phyloP scores from a whole-genome alignment of 2,329 filamentous ascomycete species.

The Fusarium anthophilum region DNA sequence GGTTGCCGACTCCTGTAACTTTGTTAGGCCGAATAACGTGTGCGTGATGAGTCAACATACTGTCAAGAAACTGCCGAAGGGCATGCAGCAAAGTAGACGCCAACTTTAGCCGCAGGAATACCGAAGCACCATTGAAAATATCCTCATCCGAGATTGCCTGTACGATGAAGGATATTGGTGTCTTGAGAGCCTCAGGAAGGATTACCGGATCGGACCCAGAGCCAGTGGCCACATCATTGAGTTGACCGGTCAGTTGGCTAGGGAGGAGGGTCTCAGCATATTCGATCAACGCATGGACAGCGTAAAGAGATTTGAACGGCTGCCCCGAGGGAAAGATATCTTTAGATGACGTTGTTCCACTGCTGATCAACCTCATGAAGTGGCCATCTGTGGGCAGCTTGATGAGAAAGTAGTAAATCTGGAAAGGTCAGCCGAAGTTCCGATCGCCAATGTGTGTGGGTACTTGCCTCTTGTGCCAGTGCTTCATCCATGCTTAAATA shows the following conservation, averaged over 20 bases:
- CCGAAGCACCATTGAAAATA: conserved; percentile 54
- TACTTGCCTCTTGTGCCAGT: conserved; percentile 71
- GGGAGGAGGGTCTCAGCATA: conserved; percentile 62
- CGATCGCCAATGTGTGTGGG: background rate
- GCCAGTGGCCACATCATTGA: background rate
- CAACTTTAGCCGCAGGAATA: conserved; percentile 41
- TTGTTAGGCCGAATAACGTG: conserved; percentile 3
- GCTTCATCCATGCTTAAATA: conserved; percentile 79
- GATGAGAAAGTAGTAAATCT: conserved; percentile 76
- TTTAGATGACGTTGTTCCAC: conserved; percentile 59
- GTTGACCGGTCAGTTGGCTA: conserved; percentile 17
- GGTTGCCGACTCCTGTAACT: conserved; percentile 23
- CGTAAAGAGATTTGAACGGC: conserved; percentile 79
- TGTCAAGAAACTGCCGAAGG: conserved; percentile 43
- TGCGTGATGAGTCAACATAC: conserved; percentile 24
- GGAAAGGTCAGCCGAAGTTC: conserved; percentile 25
- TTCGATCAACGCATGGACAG: conserved; percentile 71
- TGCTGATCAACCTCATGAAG: conserved; percentile 67
- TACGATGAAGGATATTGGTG: conserved; percentile 64
- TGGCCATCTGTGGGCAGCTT: conserved; percentile 74
- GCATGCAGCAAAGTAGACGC: conserved; percentile 43
- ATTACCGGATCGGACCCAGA: conserved; percentile 36
- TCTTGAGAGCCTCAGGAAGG: conserved; percentile 50
- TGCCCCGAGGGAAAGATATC: conserved; percentile 75
- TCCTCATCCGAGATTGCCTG: conserved; percentile 68